Conservation (phyloP, 257 asterid species). For the Galeopsis tetrahit region DNA sequence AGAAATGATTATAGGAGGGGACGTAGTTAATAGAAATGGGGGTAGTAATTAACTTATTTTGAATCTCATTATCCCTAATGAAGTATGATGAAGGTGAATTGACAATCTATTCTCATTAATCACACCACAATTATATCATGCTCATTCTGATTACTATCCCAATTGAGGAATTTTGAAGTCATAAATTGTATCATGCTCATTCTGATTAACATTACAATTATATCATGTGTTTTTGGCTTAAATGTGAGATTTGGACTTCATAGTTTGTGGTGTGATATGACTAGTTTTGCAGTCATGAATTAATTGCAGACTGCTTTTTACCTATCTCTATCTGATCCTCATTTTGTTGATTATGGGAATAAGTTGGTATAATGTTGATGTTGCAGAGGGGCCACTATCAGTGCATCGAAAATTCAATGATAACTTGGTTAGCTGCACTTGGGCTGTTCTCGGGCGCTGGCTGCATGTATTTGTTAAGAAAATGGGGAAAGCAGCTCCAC, state of each 20-base stretch:
- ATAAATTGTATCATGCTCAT: no score
- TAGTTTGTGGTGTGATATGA: neutral
- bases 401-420: slow-evolving; percentile 63
- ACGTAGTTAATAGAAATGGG: no score
- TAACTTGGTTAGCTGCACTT: slow-evolving; percentile 53
- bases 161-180: no score
- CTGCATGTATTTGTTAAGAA: slow-evolving; percentile 74
- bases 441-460: slow-evolving; percentile 75
- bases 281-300: neutral
- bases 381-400: slow-evolving; percentile 71
- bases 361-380: slow-evolving; percentile 16
- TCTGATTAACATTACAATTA: no score
- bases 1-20: no score
- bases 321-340: neutral
- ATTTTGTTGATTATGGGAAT: neutral
- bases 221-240: neutral
- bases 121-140: neutral
- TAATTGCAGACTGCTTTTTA: neutral
- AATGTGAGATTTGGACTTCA: neutral
- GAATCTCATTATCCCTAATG: neutral
- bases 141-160: no score
- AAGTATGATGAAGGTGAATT: neutral
- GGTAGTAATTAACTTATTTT: neutral
- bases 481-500: slow-evolving; percentile 74
- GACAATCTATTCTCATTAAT: no score